Conservation (phyloP, 2,329 filamentous ascomycete genomes). For the Aspergillus sp. region DNA sequence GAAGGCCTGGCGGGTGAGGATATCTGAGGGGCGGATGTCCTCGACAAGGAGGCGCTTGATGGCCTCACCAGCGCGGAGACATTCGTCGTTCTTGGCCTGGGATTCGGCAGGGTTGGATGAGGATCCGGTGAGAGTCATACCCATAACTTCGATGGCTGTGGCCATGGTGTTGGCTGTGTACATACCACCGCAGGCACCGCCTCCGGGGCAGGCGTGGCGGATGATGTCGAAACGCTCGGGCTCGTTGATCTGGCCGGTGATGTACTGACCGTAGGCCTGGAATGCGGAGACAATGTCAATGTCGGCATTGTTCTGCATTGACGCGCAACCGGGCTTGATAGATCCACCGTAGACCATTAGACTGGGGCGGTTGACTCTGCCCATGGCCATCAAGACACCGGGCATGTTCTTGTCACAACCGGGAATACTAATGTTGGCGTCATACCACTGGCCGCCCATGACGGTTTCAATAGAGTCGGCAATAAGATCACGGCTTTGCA, state of each 20-base stretch:
- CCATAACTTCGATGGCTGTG: slow-evolving; percentile 70
- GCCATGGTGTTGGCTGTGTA: slow-evolving; percentile 78
- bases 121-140: slow-evolving; percentile 78
- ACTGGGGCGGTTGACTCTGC: slow-evolving; percentile 86
- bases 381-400: slow-evolving; percentile 89
- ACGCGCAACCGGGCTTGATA: slow-evolving; percentile 86
- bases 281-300: slow-evolving; percentile 97
- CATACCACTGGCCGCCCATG: slow-evolving; percentile 98
- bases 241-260: slow-evolving; percentile 87
- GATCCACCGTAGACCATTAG: slow-evolving; percentile 98
- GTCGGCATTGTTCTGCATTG: slow-evolving; percentile 67
- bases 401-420: slow-evolving; percentile 99
- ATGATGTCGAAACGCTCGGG: slow-evolving; percentile 93
- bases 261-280: slow-evolving; percentile 94
- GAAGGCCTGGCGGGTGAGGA: slow-evolving; percentile 76
- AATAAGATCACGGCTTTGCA: slow-evolving; percentile 94
- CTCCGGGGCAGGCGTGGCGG: slow-evolving; percentile 81
- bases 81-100: slow-evolving; percentile 70
- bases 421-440: slow-evolving; percentile 93
- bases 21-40: slow-evolving; percentile 74
- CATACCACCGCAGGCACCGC: slow-evolving; percentile 85
- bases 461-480: slow-evolving; percentile 98
- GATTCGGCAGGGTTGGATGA: slow-evolving; percentile 78
- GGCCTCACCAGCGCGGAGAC: slow-evolving; percentile 67
- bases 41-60: slow-evolving; percentile 74